Percentiles rank a stretch among this genome's conserved stretches.
Conservation (phyloP, 2,329 filamentous ascomycete genomes). For the Penicillium hesseltinei region DNA sequence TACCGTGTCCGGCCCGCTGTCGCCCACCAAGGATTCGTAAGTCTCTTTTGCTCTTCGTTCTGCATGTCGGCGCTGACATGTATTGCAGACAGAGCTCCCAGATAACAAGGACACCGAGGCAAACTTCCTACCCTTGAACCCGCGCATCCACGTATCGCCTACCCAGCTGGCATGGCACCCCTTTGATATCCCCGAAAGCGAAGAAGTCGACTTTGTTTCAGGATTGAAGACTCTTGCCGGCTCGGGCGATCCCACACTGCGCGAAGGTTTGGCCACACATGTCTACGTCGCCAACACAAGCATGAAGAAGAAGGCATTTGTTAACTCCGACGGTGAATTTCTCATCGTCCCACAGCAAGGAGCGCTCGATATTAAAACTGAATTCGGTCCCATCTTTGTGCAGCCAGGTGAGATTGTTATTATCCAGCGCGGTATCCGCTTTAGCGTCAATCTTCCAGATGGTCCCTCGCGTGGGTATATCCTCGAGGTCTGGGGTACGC, state of each 20-base stretch:
- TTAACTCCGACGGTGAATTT: slow-evolving; percentile 64
- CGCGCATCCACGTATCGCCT: slow-evolving; percentile 55
- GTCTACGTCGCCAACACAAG: slow-evolving; percentile 56
- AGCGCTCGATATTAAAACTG: slow-evolving; percentile 65
- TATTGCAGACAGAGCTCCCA: slow-evolving; percentile 48
- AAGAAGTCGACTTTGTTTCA: slow-evolving; percentile 57
- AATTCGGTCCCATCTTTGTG: slow-evolving; percentile 63
- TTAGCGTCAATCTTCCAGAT: slow-evolving; percentile 59
- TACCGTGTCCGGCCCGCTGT: slow-evolving; percentile 58
- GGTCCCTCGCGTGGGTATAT: slow-evolving; percentile 65
- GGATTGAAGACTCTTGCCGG: slow-evolving; percentile 55
- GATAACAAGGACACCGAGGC: slow-evolving; percentile 36
- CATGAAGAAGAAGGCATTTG: slow-evolving; percentile 58
- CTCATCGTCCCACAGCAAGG: slow-evolving; percentile 66
- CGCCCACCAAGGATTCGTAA: slow-evolving; percentile 53
- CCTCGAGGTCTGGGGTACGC: slow-evolving; percentile 64
- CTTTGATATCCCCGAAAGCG: slow-evolving; percentile 50
- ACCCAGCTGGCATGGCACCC: slow-evolving; percentile 59
- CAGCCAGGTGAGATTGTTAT: slow-evolving; percentile 67
- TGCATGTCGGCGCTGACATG: slow-evolving; percentile 2
- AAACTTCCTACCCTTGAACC: slow-evolving; percentile 44
- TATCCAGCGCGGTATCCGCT: slow-evolving; percentile 64
- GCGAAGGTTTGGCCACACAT: slow-evolving; percentile 55
- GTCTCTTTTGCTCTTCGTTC: background rate
- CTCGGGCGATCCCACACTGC: slow-evolving; percentile 57